phyloP scores from a whole-genome alignment of 2,329 filamentous ascomycete genomes.

The Exophiala bonariae region DNA sequence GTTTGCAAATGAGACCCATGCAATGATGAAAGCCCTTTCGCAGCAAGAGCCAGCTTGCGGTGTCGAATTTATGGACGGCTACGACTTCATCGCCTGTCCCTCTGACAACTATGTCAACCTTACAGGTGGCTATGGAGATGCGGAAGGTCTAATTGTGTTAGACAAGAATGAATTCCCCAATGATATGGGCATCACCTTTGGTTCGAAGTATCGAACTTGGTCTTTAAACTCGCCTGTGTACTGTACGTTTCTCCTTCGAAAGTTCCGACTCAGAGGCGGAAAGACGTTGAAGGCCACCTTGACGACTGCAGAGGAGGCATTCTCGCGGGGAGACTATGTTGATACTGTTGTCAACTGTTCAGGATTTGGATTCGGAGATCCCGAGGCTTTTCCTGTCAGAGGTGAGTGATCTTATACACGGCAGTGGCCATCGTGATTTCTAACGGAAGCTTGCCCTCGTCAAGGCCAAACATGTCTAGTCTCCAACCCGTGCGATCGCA shows the following conservation, averaged over 20 bases:
- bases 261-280: constrained; percentile 40
- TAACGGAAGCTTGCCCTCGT: too few relatives aligned
- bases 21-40: constrained; percentile 35
- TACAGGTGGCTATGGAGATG: constrained; percentile 26
- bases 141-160: constrained; percentile 36
- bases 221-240: constrained; percentile 45
- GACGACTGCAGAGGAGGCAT: constrained; percentile 36
- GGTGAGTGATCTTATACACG: too few relatives aligned
- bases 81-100: constrained; percentile 43
- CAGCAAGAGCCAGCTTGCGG: constrained; percentile 35
- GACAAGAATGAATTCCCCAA: constrained; percentile 30
- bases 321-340: constrained; percentile 34
- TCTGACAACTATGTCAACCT: constrained; percentile 36
- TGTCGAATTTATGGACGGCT: constrained; percentile 35
- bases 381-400: constrained; percentile 41
- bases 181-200: constrained; percentile 36
- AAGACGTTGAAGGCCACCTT: constrained; percentile 22
- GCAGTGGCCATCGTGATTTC: too few relatives aligned
- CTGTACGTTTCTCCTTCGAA: constrained; percentile 39
- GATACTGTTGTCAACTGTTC: constrained; percentile 44
- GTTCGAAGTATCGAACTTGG: constrained; percentile 38
- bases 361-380: constrained; percentile 42
- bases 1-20: constrained; percentile 40
- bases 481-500: constrained; percentile 41
- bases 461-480: constrained; percentile 49